These are phyloP conservation scores for Pestalotiopsis sp. DNA, from an alignment of 2,329 filamentous ascomycete genomes.

Conservation along the genomic window DNA sequence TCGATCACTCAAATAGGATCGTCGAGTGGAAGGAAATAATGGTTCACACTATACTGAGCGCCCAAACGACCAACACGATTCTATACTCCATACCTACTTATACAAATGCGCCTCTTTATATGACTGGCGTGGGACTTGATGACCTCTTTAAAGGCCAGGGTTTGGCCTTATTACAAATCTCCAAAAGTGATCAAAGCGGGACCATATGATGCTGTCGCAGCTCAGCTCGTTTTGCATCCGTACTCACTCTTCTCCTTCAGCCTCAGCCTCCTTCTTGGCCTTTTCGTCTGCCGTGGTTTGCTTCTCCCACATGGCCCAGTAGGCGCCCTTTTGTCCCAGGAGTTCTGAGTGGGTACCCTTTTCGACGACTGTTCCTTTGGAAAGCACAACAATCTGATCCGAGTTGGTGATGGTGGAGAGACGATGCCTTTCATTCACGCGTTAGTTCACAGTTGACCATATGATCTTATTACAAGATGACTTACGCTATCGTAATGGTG, in stretches of 20 bases:
- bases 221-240: background rate
- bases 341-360: conserved; percentile 51
- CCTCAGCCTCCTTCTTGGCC: conserved; percentile 29
- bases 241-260: background rate
- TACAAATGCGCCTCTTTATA: too few species aligned
- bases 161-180: too few species aligned
- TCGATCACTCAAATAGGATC: too few species aligned
- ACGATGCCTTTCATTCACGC: conserved; percentile 43
- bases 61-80: too few species aligned
- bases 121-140: too few species aligned
- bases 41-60: too few species aligned
- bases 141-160: too few species aligned
- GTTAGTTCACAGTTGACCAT: background rate
- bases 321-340: conserved; percentile 45
- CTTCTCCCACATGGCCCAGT: conserved; percentile 55
- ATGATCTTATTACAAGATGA: conserved; percentile 1
- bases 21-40: too few species aligned
- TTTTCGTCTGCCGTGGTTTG: conserved; percentile 46
- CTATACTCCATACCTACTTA: too few species aligned
- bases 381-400: conserved; percentile 56
- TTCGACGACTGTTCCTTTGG: conserved; percentile 52
- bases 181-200: too few species aligned
- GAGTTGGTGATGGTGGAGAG: conserved; percentile 59
- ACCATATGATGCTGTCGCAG: too few species aligned
- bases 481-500: conserved; percentile 53